Base-by-base conservation (phyloP, 2,329 filamentous ascomycete genomes). In the Pezicula radicicola region DNA sequence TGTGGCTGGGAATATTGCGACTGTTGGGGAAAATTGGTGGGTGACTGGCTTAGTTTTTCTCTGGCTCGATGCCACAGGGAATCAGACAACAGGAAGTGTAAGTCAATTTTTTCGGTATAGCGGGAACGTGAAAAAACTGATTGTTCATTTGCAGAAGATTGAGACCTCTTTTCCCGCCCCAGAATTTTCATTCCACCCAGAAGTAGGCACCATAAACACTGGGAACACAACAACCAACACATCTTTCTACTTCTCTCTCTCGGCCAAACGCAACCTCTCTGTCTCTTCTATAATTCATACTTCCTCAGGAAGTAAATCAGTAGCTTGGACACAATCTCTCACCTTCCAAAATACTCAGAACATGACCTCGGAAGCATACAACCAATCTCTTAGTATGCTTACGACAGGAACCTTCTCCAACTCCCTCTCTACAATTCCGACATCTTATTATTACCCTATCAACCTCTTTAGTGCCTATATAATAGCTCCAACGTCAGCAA, bases 41-140 rank as follows among this genome's bases (percentile, higher is more conserved):
- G 76, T 92, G 1, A 86, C 83, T 0, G 88, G 87, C 41, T 91
- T 90, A 65, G 72, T 91, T 9, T 91, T 92, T 65, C 60, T 91
- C 6, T 92, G 87, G 81, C n/a, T 56, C 12, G 55, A 59, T 35
- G 63, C 66, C 4, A 37, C 37, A 3, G 52, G 52, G 3, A 52
- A 51, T 10, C 50, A 57, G 33, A 55, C 49, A 1, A 53, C 47
- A 4, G 52, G 53, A 40, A 55, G 36, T 9, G 55, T 58, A 46
- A 49, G 55, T 50, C 25, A 7, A 28, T 10, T 9, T 40, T 4
- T 40, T 12, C 37, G 6, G 10, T 10, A 40, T 16, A 40, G n/a
- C 3, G 6, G 8, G 15, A 16, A 15, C 19, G 15, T 40, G 37
- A 16, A 8, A 18, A 40, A 13, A 33, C 30, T 40, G n/a, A 40